Percentiles rank a stretch among this genome's conserved stretches.
Evolutionary conservation across 2,329 filamentous ascomycete genomes (phyloP).

Genomic region (Botrytis tulipae): DNA sequence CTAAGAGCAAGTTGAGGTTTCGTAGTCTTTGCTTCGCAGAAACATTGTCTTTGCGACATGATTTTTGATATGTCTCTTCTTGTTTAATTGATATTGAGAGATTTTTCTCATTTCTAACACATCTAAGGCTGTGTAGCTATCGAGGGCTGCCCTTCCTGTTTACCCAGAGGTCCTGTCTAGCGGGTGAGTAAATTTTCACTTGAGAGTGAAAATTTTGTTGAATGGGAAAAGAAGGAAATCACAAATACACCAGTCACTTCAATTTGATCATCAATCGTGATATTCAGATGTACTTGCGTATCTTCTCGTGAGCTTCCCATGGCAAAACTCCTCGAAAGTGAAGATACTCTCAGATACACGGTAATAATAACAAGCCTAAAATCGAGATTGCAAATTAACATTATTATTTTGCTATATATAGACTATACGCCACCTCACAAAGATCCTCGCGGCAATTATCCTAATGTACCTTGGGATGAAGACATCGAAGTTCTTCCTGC

Average conservation of each 20-base stretch:
- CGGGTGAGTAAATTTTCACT: rapidly evolving
- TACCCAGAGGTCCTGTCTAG: not conserved
- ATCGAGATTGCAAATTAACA: not conserved
- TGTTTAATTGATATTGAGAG: rapidly evolving
- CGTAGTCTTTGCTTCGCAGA: too few species aligned
- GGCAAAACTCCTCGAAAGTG: not conserved
- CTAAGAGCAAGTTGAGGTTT: too few species aligned
- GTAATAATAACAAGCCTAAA: rapidly evolving
- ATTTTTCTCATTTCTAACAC: not conserved
- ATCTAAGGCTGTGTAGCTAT: not conserved
- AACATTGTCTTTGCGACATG: not conserved
- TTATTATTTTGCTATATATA: too few species aligned
- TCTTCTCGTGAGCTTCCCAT: not conserved
- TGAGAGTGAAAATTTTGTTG: too few species aligned
- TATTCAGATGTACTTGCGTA: rapidly evolving
- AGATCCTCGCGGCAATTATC: rapidly evolving
- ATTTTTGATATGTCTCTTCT: not conserved
- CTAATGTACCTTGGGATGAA: too few species aligned
- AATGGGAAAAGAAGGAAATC: not conserved
- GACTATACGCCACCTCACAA: too few species aligned
- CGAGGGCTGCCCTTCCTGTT: rapidly evolving
- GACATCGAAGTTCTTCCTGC: too few species aligned
- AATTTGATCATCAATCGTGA: rapidly evolving
- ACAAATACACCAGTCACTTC: not conserved
- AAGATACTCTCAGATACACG: not conserved